Conservation (phyloP, 805 yeast species). For the Saturnispora dispora region DNA sequence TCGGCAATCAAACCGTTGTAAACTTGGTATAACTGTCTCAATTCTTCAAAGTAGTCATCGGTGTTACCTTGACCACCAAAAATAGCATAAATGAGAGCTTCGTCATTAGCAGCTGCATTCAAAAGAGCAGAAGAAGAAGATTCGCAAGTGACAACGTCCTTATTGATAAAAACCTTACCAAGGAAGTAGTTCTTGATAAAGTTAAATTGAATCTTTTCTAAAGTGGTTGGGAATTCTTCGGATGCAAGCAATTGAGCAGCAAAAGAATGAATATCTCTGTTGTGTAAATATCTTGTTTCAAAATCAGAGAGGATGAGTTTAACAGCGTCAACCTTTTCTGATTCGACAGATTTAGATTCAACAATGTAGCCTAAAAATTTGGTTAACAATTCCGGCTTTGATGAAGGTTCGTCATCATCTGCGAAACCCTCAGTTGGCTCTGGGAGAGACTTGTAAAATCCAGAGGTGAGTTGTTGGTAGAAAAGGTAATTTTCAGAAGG, state of each 20-base stretch:
- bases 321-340: slow-evolving; percentile 47
- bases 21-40: slow-evolving; percentile 70
- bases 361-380: slow-evolving; percentile 70
- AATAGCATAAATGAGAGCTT: slow-evolving; percentile 66
- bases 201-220: slow-evolving; percentile 55
- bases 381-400: slow-evolving; percentile 77
- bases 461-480: slow-evolving; percentile 82
- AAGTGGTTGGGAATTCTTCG: slow-evolving; percentile 54
- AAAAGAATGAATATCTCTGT: slow-evolving; percentile 78
- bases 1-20: slow-evolving; percentile 70
- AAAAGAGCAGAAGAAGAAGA: slow-evolving; percentile 34
- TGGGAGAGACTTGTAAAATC: slow-evolving; percentile 70
- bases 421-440: slow-evolving; percentile 77
- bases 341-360: slow-evolving; percentile 18
- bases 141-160: slow-evolving; percentile 10
- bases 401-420: slow-evolving; percentile 79
- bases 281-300: slow-evolving; percentile 66
- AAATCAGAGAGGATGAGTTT: slow-evolving; percentile 70
- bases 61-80: slow-evolving; percentile 99
- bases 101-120: slow-evolving; percentile 50
- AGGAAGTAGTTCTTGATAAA: slow-evolving; percentile 71
- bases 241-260: slow-evolving; percentile 62
- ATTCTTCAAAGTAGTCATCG: slow-evolving; percentile 94
- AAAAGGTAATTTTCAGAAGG: slow-evolving; percentile 73
- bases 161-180: slow-evolving; percentile 27